A percentile compares a stretch with the other conserved stretches of the same genome.
Conservation (phyloP, 495 filamentous ascomycete species). For the Lichenothelia convexa region DNA sequence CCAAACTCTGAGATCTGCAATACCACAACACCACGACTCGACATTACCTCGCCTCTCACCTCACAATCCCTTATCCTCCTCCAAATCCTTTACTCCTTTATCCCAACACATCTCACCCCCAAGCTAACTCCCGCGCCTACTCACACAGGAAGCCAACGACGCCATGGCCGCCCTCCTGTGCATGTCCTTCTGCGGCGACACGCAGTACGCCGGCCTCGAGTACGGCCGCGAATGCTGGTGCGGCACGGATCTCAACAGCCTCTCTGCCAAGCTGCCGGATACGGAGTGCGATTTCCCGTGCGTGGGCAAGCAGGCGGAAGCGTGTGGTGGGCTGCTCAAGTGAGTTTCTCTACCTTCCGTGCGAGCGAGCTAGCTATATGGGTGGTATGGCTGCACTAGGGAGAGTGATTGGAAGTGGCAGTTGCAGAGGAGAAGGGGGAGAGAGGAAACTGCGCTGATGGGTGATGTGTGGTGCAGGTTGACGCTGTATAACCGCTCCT, state of each 20-base stretch:
- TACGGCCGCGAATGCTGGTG: slow-evolving; percentile 19
- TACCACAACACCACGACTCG: not conserved
- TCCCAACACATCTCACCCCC: not conserved
- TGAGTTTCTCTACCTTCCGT: not conserved
- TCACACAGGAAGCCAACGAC: slow-evolving; percentile 10
- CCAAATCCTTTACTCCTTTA: not conserved
- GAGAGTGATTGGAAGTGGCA: not conserved
- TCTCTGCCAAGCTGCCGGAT: slow-evolving; percentile 10
- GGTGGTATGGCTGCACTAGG: not conserved
- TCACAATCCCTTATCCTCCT: not conserved
- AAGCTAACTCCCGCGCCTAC: not conserved
- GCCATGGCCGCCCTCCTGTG: slow-evolving; percentile 14
- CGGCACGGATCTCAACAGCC: slow-evolving; percentile 4
- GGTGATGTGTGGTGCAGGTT: slow-evolving; percentile 2
- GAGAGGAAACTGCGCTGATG: not conserved
- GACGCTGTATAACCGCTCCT: slow-evolving; percentile 7
- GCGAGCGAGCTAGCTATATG: no score
- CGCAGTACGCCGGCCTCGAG: slow-evolving; percentile 16
- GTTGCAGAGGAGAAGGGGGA: not conserved
- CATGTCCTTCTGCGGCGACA: slow-evolving; percentile 12
- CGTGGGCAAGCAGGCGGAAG: slow-evolving; percentile 10
- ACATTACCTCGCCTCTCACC: not conserved
- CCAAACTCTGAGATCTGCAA: no score
- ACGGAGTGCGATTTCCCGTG: slow-evolving; percentile 11
- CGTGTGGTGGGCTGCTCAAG: slow-evolving; percentile 14